These are phyloP conservation scores for Murraya koenigii DNA, from an alignment of 345 rosid genomes.

Conservation along the genomic window DNA sequence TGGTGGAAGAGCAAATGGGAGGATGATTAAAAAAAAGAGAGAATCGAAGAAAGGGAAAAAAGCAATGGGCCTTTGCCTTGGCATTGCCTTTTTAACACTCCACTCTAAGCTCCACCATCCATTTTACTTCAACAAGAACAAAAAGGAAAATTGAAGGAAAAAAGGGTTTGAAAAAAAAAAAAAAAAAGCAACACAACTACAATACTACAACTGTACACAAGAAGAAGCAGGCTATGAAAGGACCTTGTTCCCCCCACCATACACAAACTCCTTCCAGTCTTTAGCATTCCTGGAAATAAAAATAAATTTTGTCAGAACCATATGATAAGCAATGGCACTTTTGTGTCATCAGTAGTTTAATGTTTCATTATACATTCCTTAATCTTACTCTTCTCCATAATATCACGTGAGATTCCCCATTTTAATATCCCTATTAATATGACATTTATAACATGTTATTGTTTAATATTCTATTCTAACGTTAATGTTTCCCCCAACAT, in stretches of 20 bases:
- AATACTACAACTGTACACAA: neutral
- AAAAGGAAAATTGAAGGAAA: neutral
- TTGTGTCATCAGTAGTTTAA: neutral
- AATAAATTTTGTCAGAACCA: neutral
- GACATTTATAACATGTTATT: too few species aligned
- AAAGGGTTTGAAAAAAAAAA: neutral
- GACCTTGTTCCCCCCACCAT: neutral
- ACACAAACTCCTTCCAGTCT: neutral
- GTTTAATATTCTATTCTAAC: too few species aligned
- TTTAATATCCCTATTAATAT: too few species aligned
- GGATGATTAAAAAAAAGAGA: constrained; percentile 13
- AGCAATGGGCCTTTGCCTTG: constrained; percentile 15
- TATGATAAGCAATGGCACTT: neutral
- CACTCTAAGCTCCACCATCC: constrained; percentile 22
- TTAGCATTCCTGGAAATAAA: constrained; percentile 1
- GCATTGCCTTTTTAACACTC: constrained; percentile 24
- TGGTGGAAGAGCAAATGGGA: neutral
- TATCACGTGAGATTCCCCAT: too few species aligned
- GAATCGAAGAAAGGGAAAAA: neutral
- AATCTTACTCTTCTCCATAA: too few species aligned
- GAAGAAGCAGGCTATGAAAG: neutral
- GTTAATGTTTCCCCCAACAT: too few species aligned
- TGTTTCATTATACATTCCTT: neutral
- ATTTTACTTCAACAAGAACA: neutral
- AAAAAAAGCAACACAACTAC: neutral